Conservation (phyloP, 129 eudicot genomes). For the Pittosporum tobira region DNA sequence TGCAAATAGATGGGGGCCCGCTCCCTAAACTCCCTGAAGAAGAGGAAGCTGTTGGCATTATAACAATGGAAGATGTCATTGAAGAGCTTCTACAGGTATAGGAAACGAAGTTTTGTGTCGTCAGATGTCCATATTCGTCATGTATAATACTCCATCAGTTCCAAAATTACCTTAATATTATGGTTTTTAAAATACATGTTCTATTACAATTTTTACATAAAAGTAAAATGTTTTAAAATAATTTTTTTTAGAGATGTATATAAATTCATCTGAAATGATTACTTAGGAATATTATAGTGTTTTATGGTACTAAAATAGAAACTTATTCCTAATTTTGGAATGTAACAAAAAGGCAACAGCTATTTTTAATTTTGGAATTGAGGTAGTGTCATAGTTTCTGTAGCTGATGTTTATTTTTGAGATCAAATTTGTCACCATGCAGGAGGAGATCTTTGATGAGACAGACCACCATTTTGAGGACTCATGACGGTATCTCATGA, state of each 20-base stretch:
- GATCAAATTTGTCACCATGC: conserved; percentile 9
- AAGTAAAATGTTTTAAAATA: no score
- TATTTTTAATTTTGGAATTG: no score
- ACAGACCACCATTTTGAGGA: conserved; percentile 76
- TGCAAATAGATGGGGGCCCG: conserved; percentile 63
- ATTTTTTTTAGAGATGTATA: no score
- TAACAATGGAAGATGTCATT: conserved; percentile 98
- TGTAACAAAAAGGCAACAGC: no score
- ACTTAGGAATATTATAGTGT: no score
- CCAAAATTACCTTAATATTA: no score
- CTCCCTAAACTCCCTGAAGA: conserved; percentile 70
- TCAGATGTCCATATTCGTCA: not conserved
- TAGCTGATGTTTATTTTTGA: not conserved
- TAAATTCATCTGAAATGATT: no score
- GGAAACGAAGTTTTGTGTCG: not conserved
- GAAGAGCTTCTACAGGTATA: conserved; percentile 88
- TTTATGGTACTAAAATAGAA: no score
- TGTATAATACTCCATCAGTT: no score
- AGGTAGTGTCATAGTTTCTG: not conserved
- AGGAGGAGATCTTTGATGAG: conserved; percentile 95
- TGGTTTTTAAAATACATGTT: no score
- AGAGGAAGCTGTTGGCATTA: conserved; percentile 85
- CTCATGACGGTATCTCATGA: conserved; percentile 34
- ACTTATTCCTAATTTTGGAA: no score
- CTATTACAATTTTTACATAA: no score